These are phyloP conservation scores for Vinca major DNA, from an alignment of 305 asterid genomes.

Conservation along the genomic window DNA sequence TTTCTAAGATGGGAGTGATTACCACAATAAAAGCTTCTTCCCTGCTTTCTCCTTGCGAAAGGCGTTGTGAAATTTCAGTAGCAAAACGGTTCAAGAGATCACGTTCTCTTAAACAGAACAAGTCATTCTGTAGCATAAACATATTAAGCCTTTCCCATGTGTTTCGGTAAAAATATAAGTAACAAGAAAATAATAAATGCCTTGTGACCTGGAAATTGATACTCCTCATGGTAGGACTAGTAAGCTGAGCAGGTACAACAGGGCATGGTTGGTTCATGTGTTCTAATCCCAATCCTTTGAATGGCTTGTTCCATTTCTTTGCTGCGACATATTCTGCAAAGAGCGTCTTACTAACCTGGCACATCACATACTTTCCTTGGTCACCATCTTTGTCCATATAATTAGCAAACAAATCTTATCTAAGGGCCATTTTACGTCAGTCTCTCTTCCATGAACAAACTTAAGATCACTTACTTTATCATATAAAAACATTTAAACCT, in stretches of 20 bases:
- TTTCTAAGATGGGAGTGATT: slow-evolving; percentile 14
- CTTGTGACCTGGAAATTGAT: slow-evolving; percentile 58
- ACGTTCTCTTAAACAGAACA: slow-evolving; percentile 80
- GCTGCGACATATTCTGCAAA: slow-evolving; percentile 57
- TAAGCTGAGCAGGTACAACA: slow-evolving; percentile 45
- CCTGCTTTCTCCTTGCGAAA: slow-evolving; percentile 69
- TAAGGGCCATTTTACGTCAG: neutral
- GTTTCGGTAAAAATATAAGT: neutral
- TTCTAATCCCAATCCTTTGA: slow-evolving; percentile 75
- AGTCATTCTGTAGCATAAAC: slow-evolving; percentile 42
- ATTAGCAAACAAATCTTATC: neutral
- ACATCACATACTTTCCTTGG: slow-evolving; percentile 7
- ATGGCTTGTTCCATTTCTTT: slow-evolving; percentile 56
- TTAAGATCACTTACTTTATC: neutral
- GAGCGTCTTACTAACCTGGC: slow-evolving; percentile 93
- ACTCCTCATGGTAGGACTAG: slow-evolving; percentile 37
- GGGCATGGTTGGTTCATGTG: slow-evolving; percentile 76
- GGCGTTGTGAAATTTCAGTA: slow-evolving; percentile 52
- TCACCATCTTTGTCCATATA: neutral
- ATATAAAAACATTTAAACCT: neutral
- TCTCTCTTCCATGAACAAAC: neutral
- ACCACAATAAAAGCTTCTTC: slow-evolving; percentile 65
- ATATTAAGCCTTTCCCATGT: slow-evolving; percentile 8
- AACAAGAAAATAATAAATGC: slow-evolving; percentile 9
- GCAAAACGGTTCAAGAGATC: slow-evolving; percentile 70